phyloP scores from a whole-genome alignment of 202 grass and related monocot genomes.

The Cymbopogon flexuosus region DNA sequence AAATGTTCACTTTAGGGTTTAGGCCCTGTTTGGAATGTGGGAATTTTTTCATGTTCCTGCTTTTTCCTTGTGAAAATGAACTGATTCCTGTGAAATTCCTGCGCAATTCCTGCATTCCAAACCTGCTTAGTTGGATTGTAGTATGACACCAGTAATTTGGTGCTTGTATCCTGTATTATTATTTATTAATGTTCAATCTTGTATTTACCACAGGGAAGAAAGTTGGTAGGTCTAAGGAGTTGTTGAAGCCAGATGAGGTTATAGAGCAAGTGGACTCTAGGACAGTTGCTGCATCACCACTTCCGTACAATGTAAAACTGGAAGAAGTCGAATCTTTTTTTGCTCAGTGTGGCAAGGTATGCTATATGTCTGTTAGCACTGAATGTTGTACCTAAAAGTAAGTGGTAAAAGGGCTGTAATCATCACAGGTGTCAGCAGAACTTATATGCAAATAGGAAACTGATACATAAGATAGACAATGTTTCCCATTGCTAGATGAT shows the following conservation, averaged over 20 bases:
- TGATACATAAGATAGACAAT: neutral
- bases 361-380: neutral
- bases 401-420: neutral
- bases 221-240: constrained; percentile 58
- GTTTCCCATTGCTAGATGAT: neutral
- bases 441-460: neutral
- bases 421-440: neutral
- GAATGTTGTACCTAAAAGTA: constrained; percentile 1
- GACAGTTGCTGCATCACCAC: constrained; percentile 71
- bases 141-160: neutral
- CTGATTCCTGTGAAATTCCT: no score
- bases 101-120: no score
- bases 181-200: constrained; percentile 17
- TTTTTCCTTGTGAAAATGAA: no score
- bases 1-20: no score
- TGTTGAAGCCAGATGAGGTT: constrained; percentile 66
- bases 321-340: constrained; percentile 85
- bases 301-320: constrained; percentile 75
- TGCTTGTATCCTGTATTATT: neutral
- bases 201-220: constrained; percentile 48
- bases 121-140: neutral
- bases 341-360: constrained; percentile 62
- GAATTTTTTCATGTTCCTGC: no score
- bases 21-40: no score
- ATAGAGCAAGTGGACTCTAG: constrained; percentile 73